Percentiles rank a stretch among this genome's conserved stretches.
These are phyloP conservation scores for Lodderomyces margitis DNA, from an alignment of 1,139 yeast species.

Conservation along the genomic window DNA sequence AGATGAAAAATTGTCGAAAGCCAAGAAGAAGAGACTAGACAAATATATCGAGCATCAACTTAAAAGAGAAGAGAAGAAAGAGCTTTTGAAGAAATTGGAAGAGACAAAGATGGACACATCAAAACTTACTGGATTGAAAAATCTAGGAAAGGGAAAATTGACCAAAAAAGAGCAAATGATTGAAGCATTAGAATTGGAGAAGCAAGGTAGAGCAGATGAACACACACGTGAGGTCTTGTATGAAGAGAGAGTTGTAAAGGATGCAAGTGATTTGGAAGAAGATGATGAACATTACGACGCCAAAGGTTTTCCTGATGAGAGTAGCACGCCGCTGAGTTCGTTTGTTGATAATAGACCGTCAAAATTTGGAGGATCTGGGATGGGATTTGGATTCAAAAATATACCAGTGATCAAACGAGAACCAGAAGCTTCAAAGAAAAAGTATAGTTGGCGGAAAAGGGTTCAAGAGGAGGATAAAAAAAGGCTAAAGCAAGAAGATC, in stretches of 20 bases:
- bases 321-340: conserved; percentile 34
- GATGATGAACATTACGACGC: conserved; percentile 12
- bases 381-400: conserved; percentile 68
- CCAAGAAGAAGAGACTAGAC: conserved; percentile 75
- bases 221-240: conserved; percentile 61
- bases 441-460: conserved; percentile 44
- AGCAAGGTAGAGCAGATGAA: conserved; percentile 70
- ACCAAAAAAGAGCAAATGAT: conserved; percentile 68
- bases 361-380: conserved; percentile 56
- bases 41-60: conserved; percentile 85
- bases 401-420: conserved; percentile 39
- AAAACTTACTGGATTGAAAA: conserved; percentile 65
- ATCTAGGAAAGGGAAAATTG: conserved; percentile 73
- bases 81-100: conserved; percentile 68
- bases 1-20: conserved; percentile 65
- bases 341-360: conserved; percentile 75
- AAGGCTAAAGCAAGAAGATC: conserved; percentile 34
- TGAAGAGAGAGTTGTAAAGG: conserved; percentile 64
- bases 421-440: conserved; percentile 26
- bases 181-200: conserved; percentile 74
- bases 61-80: conserved; percentile 84
- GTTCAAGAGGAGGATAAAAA: conserved; percentile 40
- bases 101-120: conserved; percentile 73
- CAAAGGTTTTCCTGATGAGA: neutral
- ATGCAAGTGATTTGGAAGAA: conserved; percentile 29